Conservation (phyloP, 2,329 filamentous ascomycete genomes). For the Periglandula ipomoeae region DNA sequence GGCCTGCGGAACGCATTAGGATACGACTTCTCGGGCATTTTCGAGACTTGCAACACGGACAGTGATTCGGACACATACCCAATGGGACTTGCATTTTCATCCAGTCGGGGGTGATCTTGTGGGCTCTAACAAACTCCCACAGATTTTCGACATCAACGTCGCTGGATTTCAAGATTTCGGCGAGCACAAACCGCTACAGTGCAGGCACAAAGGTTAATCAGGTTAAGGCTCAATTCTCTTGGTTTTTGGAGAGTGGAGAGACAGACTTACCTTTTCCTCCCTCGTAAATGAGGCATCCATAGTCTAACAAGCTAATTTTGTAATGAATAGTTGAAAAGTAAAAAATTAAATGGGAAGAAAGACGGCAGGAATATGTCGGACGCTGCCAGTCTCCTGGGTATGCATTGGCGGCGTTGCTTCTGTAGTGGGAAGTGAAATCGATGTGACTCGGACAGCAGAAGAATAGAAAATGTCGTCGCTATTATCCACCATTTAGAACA, state of each 20-base stretch:
- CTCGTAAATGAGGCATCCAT: conserved; percentile 8
- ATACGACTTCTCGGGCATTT: background rate
- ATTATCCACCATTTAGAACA: conserved; percentile 8
- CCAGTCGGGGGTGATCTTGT: conserved; percentile 35
- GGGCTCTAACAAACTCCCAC: conserved; percentile 35
- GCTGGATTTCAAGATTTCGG: conserved; percentile 50
- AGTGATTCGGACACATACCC: conserved; percentile 24
- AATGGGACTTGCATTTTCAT: conserved; percentile 38
- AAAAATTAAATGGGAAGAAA: background rate
- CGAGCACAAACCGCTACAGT: conserved; percentile 44
- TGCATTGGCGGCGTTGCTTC: background rate
- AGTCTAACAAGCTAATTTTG: background rate
- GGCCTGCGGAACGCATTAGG: conserved; percentile 24
- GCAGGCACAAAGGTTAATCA: background rate
- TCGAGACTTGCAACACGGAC: background rate
- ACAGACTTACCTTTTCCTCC: conserved; percentile 10
- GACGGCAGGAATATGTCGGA: background rate
- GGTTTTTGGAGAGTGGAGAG: background rate
- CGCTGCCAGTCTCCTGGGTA: background rate
- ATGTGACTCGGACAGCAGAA: conserved; percentile 4
- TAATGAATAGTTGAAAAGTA: background rate
- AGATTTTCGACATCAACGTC: conserved; percentile 36
- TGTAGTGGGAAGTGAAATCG: background rate
- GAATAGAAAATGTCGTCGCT: conserved; percentile 5
- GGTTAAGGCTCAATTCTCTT: background rate